Conservation (phyloP, 495 filamentous ascomycete species). For the Penicillium bovifimosum region DNA sequence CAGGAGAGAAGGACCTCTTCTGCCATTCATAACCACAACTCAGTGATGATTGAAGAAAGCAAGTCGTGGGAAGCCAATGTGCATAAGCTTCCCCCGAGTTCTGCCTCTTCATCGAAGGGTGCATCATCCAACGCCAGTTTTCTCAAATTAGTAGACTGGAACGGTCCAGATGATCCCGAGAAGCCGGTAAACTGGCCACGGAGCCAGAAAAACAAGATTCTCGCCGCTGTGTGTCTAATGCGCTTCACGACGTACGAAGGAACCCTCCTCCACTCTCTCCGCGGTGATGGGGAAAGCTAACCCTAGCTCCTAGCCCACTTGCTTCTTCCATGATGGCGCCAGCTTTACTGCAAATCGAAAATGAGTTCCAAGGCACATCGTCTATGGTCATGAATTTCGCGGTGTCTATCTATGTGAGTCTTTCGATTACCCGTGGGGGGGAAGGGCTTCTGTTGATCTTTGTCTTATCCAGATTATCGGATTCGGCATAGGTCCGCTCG, state of each 20-base stretch:
- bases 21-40: neutral
- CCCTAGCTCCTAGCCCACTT: slow-evolving; percentile 1
- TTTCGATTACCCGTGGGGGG: too few relatives aligned
- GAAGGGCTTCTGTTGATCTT: neutral
- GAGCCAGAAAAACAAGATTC: slow-evolving; percentile 16
- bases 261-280: neutral
- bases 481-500: slow-evolving; percentile 18
- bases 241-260: slow-evolving; percentile 6
- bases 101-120: neutral
- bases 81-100: neutral
- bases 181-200: slow-evolving; percentile 56
- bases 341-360: slow-evolving; percentile 39
- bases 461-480: slow-evolving; percentile 32
- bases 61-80: neutral
- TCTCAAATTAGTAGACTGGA: slow-evolving; percentile 17
- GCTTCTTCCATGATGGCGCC: slow-evolving; percentile 57
- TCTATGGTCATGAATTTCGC: slow-evolving; percentile 26
- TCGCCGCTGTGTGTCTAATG: slow-evolving; percentile 4
- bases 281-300: neutral
- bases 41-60: neutral
- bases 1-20: too few relatives aligned
- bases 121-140: neutral
- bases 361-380: slow-evolving; percentile 3
- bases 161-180: slow-evolving; percentile 50
- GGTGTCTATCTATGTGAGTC: slow-evolving; percentile 44